Evolutionary conservation across 108 stramenopile species (phyloP), one percentile per base, ranked within the genome.

Genomic region (Discostella stelligeroides): DNA sequence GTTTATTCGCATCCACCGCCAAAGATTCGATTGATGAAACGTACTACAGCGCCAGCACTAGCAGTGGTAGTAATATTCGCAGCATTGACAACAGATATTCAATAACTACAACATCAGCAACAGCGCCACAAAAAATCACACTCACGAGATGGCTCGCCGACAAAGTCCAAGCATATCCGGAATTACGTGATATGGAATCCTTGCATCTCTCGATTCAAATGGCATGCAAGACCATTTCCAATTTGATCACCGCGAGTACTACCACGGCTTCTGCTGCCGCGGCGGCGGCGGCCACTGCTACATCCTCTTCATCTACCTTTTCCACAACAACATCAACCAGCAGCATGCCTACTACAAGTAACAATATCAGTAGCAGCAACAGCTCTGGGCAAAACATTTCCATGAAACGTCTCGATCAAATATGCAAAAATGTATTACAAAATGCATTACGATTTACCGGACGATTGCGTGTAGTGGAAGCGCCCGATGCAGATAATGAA

Each of bases 341-440:
- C n/a, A n/a, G n/a, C n/a, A n/a, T n/a, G n/a, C n/a, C n/a, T n/a
- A n/a, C n/a, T n/a, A n/a, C 10, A 5, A 25, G 21, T 12, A 25
- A 23, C 25, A 25, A 27, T 12, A 12, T 25, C 25, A 12, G 53
- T 4, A 3, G 28, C 3, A 15, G 53, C 25, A 15, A 25, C 25
- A 15, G 24, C 21, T 7, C 95, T 86, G 24, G 95, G 97, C 70
- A 84, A 84, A 34, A 34, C 34, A 34, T 34, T 30, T 80, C 79
- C 53, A 95, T 96, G 88, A 98, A 98, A 88, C 97, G 98, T 63
- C 88, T 99, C 11, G 98, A 99, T 81, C 81, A 95, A 59, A 77
- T 99, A 25, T 92, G 95, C 24, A 97, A 98, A 68, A 95, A 88
- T 15, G 97, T 98, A n/a, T 74, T 99, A 24, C 91, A 92, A 63